Evolutionary conservation across 345 rosid species (phyloP).

Genomic region (Gossypium bickii): DNA sequence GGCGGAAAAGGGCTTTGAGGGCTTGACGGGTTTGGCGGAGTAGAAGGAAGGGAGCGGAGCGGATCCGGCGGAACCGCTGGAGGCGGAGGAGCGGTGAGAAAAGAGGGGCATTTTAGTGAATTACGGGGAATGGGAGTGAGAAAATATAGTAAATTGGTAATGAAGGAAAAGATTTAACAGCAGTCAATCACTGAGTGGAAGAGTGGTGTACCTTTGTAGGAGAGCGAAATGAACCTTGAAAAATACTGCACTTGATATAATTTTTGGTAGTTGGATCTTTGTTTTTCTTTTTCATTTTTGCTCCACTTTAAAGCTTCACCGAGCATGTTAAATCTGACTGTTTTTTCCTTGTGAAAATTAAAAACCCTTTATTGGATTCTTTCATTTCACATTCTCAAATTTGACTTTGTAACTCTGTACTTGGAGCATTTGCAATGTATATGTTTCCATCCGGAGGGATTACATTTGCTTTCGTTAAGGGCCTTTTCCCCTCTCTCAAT

Average conservation of each 20-base stretch:
- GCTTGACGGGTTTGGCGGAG: conserved; percentile 44
- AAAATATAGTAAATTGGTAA: not conserved
- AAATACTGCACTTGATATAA: not conserved
- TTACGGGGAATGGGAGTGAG: not conserved
- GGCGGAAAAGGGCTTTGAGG: conserved; percentile 29
- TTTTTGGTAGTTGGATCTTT: not conserved
- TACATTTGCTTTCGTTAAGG: too few relatives aligned
- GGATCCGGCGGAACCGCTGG: not conserved
- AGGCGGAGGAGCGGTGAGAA: conserved; percentile 39
- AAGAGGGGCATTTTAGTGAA: conserved; percentile 44
- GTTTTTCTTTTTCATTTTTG: not conserved
- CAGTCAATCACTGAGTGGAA: not conserved
- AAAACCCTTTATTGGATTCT: too few relatives aligned
- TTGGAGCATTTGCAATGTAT: too few relatives aligned
- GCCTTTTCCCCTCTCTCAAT: too few relatives aligned
- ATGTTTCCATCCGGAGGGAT: too few relatives aligned
- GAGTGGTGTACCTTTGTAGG: not conserved
- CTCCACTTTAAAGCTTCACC: too few relatives aligned
- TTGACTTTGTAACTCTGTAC: too few relatives aligned
- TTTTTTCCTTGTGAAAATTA: too few relatives aligned
- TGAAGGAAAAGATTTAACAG: not conserved
- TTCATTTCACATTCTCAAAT: too few relatives aligned
- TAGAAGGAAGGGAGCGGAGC: conserved; percentile 28
- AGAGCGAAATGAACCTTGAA: not conserved
- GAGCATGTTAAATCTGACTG: too few relatives aligned